A percentile compares a stretch with the other conserved stretches of the same genome.
Conservation (phyloP, 1,284 basidiomycete genomes). For the Athelia sp. region DNA sequence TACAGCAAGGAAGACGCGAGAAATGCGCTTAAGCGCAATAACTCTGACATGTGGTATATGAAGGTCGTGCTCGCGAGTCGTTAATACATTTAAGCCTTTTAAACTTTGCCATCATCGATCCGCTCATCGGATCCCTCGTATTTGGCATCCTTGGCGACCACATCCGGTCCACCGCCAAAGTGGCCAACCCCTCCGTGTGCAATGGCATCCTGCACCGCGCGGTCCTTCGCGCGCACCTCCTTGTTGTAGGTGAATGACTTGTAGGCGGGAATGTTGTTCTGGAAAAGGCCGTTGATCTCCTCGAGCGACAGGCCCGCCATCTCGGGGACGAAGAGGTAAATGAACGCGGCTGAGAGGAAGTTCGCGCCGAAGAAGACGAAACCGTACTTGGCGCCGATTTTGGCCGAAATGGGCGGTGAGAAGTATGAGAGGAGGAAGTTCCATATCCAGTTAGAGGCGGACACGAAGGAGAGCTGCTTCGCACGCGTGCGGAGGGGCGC, state of each 20-base stretch:
- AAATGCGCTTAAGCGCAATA: too few relatives aligned
- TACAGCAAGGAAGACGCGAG: too few relatives aligned
- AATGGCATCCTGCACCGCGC: not conserved
- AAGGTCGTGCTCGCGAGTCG: too few relatives aligned
- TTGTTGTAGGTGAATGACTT: slow-evolving; percentile 44
- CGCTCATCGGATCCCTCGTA: not conserved
- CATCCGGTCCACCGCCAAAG: too few relatives aligned
- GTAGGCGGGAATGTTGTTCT: slow-evolving; percentile 42
- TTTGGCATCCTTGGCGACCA: not conserved
- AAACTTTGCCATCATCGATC: not conserved
- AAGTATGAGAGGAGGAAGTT: slow-evolving; percentile 36
- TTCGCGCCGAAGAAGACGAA: slow-evolving; percentile 90
- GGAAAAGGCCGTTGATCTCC: slow-evolving; percentile 64
- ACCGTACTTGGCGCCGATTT: slow-evolving; percentile 32
- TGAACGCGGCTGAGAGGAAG: slow-evolving; percentile 65
- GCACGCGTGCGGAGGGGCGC: slow-evolving; percentile 73
- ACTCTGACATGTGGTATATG: too few relatives aligned
- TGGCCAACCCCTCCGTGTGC: not conserved
- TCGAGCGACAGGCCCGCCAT: slow-evolving; percentile 61
- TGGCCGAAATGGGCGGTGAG: not conserved
- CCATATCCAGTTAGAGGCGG: slow-evolving; percentile 69
- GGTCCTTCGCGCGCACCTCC: slow-evolving; percentile 27
- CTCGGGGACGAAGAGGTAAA: slow-evolving; percentile 77
- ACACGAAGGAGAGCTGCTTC: slow-evolving; percentile 74
- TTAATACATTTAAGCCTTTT: not conserved